Evolutionary conservation across 176 grass and related monocot genomes (phyloP), one percentile per base, ranked within the genome.

Genomic region (Eragrostis nindensis): DNA sequence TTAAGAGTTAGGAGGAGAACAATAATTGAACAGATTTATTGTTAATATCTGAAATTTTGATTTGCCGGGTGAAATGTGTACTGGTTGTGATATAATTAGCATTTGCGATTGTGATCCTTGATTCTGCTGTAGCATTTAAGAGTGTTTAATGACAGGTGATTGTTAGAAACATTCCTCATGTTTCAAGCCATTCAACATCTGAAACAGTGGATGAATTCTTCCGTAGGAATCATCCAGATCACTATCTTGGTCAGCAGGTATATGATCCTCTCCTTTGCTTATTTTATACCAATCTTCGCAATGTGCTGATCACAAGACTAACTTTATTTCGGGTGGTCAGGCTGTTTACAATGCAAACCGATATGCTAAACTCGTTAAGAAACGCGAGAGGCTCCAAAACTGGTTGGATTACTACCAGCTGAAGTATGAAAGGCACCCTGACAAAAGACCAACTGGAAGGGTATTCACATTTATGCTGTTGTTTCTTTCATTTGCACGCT

Each of bases 171-270:
- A 90, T 98, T 71, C 95, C 95, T 64, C 81, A 71, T 66, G 70
- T 79, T 78, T 83, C 75, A 26, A 91, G 90, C 66, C 95, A 98
- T 71, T 93, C 95, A 56, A 93, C 86, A 41, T 92, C 92, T 86
- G 91, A 98, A 85, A 91, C 85, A 65, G 92, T 93, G 8, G 95
- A 98, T 30, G 91, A 93, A 29, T 98, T 98, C 82, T 98, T 98
- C 75, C 86, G 66, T 68, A 91, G 90, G 62, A 95, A 95, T 80
- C 95, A 98, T 76, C 92, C 92, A 45, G 95, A 93, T 72, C 92
- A 98, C 56, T 98, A 93, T 90, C 83, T 98, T 86, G 88, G 92
- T 77, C 95, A 98, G 38, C 95, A 98, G 95, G 95, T 95, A 79
- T 18, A 46, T 40, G 39, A 55, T 21, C 46, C 6, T 66, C 57